Evolutionary conservation across 331 rosid genomes (phyloP), one percentile per base, ranked within the genome.

Genomic region (Phaseolus coccineus): DNA sequence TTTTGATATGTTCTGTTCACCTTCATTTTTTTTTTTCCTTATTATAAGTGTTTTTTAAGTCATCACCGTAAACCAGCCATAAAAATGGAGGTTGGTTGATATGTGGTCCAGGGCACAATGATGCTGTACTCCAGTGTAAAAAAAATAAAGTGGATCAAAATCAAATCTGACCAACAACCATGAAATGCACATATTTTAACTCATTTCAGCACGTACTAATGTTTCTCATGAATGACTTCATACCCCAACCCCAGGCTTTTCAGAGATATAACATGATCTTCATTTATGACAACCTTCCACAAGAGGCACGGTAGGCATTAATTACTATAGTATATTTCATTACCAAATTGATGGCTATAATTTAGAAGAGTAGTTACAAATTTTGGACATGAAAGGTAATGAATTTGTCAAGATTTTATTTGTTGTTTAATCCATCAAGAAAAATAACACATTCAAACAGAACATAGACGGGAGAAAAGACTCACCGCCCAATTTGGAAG

Each of bases 401-500:
- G 66, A 59, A 27, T 16, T 47, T 27, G 11, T 19, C 47, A 33
- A 35, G 16, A 57, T 58, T 50, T 35, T 77, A 76, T 64, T 51
- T 16, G 35, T 24, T 25, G 37, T 52, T 63, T 27, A 69, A 33
- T 74, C 35, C 83, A 69, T 63, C 14, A 70, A 74, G 9, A 61
- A 8, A 46, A 57, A 51, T 52, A 40, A 51, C 30, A 14, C 2
- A 80, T 13, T 5, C 27, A 58, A 57, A 65, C 6, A 75, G 51
- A 5, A 51, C 19, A 72, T 16, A 13, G 16, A 51, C 22, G 31
- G 62, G 65, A 77, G 62, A 63, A 40, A 73, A 68, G 48, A 68
- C 96, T 93, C 78, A 93, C 97, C 62, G 97, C 97, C 97, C 97
- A 93, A 70, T 90, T 93, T 25, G 97, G 94, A 84, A 90, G 96